Evolutionary conservation across 2,329 filamentous ascomycete species (phyloP).

Genomic region (Didymella lethalis): DNA sequence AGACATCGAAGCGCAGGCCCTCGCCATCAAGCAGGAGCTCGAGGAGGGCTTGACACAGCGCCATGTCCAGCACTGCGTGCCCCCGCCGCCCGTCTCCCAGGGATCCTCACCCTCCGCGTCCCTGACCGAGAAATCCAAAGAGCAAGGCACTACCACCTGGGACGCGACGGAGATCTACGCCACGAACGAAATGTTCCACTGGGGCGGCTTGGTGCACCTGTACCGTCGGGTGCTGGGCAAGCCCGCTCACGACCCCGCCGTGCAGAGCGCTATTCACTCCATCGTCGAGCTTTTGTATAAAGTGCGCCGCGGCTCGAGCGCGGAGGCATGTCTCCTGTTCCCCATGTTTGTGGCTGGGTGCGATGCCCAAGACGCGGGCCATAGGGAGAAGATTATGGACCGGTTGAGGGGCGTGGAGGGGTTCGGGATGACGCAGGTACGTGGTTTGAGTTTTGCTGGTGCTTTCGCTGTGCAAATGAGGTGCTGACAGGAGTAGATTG

Average conservation of each 20-base stretch:
- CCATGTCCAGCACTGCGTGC: conserved; percentile 52
- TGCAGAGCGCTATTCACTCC: conserved; percentile 68
- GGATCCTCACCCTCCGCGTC: conserved; percentile 44
- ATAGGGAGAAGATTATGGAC: conserved; percentile 68
- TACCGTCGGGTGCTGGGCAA: conserved; percentile 75
- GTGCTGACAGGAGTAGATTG: conserved; percentile 54
- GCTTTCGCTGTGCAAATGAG: no score
- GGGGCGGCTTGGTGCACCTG: conserved; percentile 78
- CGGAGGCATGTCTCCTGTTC: conserved; percentile 78
- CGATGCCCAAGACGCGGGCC: conserved; percentile 66
- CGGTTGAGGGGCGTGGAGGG: conserved; percentile 73
- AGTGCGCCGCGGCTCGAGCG: conserved; percentile 71
- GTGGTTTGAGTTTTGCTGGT: conserved; percentile 25
- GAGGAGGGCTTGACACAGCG: conserved; percentile 58
- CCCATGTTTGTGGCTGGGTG: conserved; percentile 86
- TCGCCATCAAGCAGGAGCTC: conserved; percentile 68
- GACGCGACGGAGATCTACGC: conserved; percentile 71
- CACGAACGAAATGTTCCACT: conserved; percentile 81
- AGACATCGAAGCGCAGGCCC: conserved; percentile 64
- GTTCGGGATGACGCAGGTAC: conserved; percentile 78
- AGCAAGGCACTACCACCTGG: conserved; percentile 53
- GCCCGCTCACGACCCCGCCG: conserved; percentile 63
- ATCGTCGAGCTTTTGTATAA: conserved; percentile 69
- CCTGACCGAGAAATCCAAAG: no score
- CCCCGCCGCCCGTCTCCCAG: conserved; percentile 38